Conservation (phyloP, 768 basidiomycete species). For the Amanita exitialis region DNA sequence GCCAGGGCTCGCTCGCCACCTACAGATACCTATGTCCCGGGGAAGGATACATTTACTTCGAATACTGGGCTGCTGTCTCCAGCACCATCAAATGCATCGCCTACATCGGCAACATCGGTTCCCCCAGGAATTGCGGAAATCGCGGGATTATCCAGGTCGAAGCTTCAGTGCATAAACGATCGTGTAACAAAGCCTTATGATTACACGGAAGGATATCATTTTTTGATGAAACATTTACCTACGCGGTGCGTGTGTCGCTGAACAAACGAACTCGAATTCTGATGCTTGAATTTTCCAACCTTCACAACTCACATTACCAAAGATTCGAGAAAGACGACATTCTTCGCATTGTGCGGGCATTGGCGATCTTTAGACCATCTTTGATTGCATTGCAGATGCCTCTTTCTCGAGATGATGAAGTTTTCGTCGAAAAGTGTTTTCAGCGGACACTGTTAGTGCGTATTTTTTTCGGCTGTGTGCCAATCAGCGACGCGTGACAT, state of each 20-base stretch:
- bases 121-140: conserved; percentile 27
- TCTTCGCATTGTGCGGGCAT: conserved; percentile 84
- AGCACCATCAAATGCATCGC: conserved; percentile 29
- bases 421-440: conserved; percentile 94
- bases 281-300: no score
- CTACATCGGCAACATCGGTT: conserved; percentile 27
- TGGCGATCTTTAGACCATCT: conserved; percentile 94
- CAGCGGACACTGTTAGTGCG: conserved; percentile 82
- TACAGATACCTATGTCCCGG: conserved; percentile 18
- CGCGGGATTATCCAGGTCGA: conserved; percentile 21
- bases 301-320: no score
- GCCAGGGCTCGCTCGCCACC: conserved; percentile 27
- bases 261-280: conserved; percentile 33
- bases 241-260: conserved; percentile 49
- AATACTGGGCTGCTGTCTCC: conserved; percentile 25
- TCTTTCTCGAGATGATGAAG: conserved; percentile 88
- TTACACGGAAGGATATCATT: conserved; percentile 95
- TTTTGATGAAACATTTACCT: conserved; percentile 89
- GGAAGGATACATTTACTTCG: conserved; percentile 20
- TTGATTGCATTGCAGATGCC: conserved; percentile 98
- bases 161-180: conserved; percentile 51
- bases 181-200: conserved; percentile 76
- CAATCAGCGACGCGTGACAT: conserved; percentile 10
- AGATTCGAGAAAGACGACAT: conserved; percentile 97
- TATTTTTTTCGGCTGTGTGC: conserved; percentile 5